Evolutionary conservation across 2,329 filamentous ascomycete species (phyloP).

Genomic region (Pseudogymnoascus verrucosus): DNA sequence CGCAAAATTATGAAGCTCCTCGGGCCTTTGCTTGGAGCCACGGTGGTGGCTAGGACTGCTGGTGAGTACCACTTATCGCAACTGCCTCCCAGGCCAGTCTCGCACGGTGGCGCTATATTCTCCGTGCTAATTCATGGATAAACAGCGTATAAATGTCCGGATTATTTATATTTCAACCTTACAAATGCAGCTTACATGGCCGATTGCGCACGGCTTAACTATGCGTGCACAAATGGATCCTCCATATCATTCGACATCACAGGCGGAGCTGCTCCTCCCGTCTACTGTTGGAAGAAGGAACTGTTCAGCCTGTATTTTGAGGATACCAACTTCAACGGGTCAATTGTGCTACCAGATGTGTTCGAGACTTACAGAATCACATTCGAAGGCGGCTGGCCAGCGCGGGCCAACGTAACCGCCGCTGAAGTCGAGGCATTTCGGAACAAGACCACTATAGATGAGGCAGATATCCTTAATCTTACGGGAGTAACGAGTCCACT

Average conservation of each 20-base stretch:
- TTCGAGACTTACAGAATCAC: not conserved
- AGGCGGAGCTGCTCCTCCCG: not conserved
- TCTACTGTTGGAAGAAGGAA: not conserved
- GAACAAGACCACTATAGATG: not conserved
- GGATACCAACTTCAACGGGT: not conserved
- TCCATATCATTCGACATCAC: not conserved
- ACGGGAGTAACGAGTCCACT: no score
- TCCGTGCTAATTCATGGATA: not conserved
- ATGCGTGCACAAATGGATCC: not conserved
- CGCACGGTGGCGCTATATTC: not conserved
- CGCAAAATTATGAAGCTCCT: not conserved
- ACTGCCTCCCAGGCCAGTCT: not conserved
- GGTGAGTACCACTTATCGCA: not conserved
- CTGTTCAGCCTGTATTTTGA: not conserved
- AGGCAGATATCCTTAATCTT: no score
- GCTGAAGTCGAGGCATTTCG: not conserved
- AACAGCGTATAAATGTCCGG: not conserved
- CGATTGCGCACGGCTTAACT: not conserved
- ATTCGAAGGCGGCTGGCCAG: not conserved
- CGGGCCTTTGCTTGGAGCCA: not conserved
- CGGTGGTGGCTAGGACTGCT: not conserved
- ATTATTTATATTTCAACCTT: not conserved
- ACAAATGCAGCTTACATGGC: not conserved
- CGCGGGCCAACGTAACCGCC: not conserved
- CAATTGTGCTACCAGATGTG: not conserved